phyloP scores from a whole-genome alignment of 805 yeast genomes.

The Allodekkera sacchari region DNA sequence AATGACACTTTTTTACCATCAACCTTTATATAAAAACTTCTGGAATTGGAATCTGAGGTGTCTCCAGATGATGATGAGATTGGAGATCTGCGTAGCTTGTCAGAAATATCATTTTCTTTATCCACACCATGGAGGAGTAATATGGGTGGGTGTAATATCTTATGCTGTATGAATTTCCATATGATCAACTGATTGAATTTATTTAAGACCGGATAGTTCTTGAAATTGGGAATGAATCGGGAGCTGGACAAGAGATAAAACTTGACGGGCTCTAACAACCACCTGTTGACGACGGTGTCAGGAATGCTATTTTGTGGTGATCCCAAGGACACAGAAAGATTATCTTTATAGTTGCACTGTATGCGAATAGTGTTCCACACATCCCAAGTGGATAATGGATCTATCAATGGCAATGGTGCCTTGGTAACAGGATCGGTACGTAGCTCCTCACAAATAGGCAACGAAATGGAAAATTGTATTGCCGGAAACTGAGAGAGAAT shows the following conservation, averaged over 20 bases:
- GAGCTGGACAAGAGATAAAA: slow-evolving; percentile 48
- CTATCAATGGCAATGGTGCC: slow-evolving; percentile 22
- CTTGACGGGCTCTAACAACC: slow-evolving; percentile 63
- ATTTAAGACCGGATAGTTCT: slow-evolving; percentile 56
- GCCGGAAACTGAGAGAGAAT: slow-evolving; percentile 21
- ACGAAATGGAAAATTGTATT: slow-evolving; percentile 36
- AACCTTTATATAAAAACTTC: slow-evolving; percentile 8
- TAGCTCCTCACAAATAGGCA: slow-evolving; percentile 41
- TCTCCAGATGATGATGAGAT: slow-evolving; percentile 5
- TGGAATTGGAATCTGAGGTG: slow-evolving; percentile 11
- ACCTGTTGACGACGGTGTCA: slow-evolving; percentile 41
- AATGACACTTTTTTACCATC: slow-evolving; percentile 15
- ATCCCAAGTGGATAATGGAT: slow-evolving; percentile 60
- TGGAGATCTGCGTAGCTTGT: slow-evolving; percentile 6
- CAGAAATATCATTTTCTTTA: slow-evolving; percentile 24
- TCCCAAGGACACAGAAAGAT: slow-evolving; percentile 65
- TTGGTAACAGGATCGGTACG: slow-evolving; percentile 15
- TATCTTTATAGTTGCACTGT: slow-evolving; percentile 43
- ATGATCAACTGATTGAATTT: slow-evolving; percentile 46
- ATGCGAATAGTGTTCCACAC: slow-evolving; percentile 62
- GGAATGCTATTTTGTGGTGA: slow-evolving; percentile 57
- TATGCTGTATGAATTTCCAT: slow-evolving; percentile 34
- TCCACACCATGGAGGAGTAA: slow-evolving; percentile 49
- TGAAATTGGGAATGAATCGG: slow-evolving; percentile 49
- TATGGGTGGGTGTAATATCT: slow-evolving; percentile 31